These are phyloP conservation scores for Prunus mume DNA, from an alignment of 306 rosid genomes.

Conservation along the genomic window DNA sequence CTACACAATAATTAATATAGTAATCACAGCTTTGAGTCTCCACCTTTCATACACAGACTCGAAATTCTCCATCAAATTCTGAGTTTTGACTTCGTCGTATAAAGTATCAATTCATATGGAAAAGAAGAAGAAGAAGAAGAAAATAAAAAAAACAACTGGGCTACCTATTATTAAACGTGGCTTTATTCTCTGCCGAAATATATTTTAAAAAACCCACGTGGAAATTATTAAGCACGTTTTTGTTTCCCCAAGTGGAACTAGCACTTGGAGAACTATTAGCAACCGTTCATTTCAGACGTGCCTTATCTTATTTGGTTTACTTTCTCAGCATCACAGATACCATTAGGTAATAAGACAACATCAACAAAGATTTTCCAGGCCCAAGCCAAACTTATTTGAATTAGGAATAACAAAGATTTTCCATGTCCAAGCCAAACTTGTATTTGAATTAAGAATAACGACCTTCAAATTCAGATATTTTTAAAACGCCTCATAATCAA, in stretches of 20 bases:
- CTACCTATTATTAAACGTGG: neutral
- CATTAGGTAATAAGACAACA: neutral
- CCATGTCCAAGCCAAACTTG: neutral
- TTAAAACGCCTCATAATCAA: neutral
- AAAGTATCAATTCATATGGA: neutral
- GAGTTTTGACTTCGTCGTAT: neutral
- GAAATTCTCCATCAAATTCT: neutral
- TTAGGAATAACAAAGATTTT: neutral
- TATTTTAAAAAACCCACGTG: neutral
- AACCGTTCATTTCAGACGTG: neutral
- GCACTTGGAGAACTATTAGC: neutral
- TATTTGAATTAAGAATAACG: neutral
- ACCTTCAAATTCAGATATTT: neutral
- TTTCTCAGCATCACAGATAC: neutral
- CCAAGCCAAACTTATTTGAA: neutral
- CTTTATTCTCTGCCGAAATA: conserved; percentile 1
- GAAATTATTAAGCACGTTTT: conserved; percentile 7
- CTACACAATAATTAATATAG: too few species aligned
- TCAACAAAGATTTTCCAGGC: neutral
- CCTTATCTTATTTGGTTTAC: neutral
- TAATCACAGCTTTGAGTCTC: neutral
- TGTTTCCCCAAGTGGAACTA: neutral
- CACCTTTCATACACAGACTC: neutral
- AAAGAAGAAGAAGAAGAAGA: neutral
- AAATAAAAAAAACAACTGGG: neutral